These are phyloP conservation scores for Linnemannia hyalina DNA, from an alignment of 192 early-diverging fungal species.

Conservation along the genomic window DNA sequence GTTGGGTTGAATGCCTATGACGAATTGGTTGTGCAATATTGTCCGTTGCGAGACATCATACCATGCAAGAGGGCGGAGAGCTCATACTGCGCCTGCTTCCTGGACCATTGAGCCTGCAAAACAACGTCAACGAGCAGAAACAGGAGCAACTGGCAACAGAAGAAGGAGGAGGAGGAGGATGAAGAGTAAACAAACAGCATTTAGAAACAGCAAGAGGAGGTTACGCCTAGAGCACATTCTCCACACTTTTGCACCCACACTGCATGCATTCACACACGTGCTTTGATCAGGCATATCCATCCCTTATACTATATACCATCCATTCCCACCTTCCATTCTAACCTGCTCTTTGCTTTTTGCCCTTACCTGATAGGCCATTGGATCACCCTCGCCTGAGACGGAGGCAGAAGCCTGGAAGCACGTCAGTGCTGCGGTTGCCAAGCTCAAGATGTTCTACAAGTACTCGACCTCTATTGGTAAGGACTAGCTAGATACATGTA, in stretches of 20 bases:
- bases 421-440: constrained; percentile 82
- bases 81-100: not conserved
- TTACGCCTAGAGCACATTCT: not conserved
- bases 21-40: not conserved
- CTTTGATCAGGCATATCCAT: not conserved
- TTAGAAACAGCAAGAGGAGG: not conserved
- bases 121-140: constrained; percentile 3
- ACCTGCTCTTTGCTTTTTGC: not conserved
- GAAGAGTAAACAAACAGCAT: not conserved
- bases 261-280: not conserved
- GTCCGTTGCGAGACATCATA: not conserved
- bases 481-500: constrained; percentile 9
- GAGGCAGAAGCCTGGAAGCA: constrained; percentile 92
- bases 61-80: not conserved
- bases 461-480: constrained; percentile 82
- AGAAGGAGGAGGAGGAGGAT: not conserved
- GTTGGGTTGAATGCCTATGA: not conserved
- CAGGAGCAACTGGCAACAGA: not conserved
- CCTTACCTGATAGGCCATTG: constrained; percentile 76
- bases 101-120: not conserved
- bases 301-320: not conserved
- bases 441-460: constrained; percentile 86
- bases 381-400: constrained; percentile 83
- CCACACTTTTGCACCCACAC: not conserved
- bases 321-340: not conserved